A percentile compares a stretch with the other conserved stretches of the same genome.
Evolutionary conservation across 2,329 filamentous ascomycete genomes (phyloP).

Genomic region (Aplosporella prunicola): DNA sequence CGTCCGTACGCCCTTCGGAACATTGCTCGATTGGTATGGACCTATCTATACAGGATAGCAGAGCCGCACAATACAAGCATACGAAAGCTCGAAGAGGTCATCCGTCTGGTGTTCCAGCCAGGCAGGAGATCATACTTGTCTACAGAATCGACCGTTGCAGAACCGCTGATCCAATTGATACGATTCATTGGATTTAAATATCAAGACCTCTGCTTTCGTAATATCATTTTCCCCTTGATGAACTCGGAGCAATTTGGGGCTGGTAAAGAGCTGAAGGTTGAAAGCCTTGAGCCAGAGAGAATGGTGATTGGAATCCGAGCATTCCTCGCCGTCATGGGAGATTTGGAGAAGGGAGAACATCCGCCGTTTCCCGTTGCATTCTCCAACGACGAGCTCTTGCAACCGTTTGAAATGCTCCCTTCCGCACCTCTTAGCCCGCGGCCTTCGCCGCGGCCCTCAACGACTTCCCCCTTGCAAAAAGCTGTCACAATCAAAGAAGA

Average conservation of each 20-base stretch:
- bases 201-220: constrained; percentile 86
- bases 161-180: constrained; percentile 87
- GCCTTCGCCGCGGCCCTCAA: constrained; percentile 21
- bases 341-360: constrained; percentile 75
- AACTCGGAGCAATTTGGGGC: constrained; percentile 81
- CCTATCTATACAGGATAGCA: constrained; percentile 71
- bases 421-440: constrained; percentile 25
- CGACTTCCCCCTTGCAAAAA: too few relatives aligned
- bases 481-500: constrained; percentile 46
- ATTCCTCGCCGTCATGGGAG: constrained; percentile 85
- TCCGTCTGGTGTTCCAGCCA: constrained; percentile 71
- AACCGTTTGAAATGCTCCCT: constrained; percentile 26
- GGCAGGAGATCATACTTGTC: constrained; percentile 73
- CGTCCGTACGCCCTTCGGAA: constrained; percentile 77
- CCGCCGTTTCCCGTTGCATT: constrained; percentile 75
- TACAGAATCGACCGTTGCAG: constrained; percentile 72
- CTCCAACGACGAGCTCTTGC: constrained; percentile 35
- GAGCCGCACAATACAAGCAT: constrained; percentile 60
- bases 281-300: constrained; percentile 88
- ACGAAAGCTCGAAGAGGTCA: constrained; percentile 81
- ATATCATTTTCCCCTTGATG: constrained; percentile 88
- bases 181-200: constrained; percentile 90
- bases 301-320: constrained; percentile 96
- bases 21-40: constrained; percentile 85
- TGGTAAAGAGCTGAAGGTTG: constrained; percentile 70